These are phyloP conservation scores for Hypoxylon sp. DNA, from an alignment of 2,329 filamentous ascomycete genomes.

Conservation along the genomic window DNA sequence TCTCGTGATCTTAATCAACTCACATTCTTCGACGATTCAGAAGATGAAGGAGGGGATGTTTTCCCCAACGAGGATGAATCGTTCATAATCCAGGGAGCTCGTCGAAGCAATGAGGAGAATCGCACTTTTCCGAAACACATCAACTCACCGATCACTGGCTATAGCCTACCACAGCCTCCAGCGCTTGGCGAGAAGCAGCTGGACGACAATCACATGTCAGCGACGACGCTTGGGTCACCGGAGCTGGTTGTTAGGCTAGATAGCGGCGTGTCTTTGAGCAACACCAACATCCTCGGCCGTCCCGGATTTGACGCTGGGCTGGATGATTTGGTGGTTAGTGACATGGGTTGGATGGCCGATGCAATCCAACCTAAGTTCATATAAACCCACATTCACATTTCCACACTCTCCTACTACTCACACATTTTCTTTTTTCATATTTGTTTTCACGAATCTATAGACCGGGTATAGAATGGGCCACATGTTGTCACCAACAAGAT, in stretches of 20 bases:
- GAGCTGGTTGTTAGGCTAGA: constrained; percentile 44
- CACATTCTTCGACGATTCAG: constrained; percentile 58
- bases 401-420: not conserved
- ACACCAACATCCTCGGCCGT: constrained; percentile 41
- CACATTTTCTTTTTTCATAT: not conserved
- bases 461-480: constrained; percentile 33
- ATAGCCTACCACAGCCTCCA: constrained; percentile 56
- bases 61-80: constrained; percentile 50
- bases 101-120: constrained; percentile 36
- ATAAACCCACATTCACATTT: constrained; percentile 14
- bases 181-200: constrained; percentile 40
- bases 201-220: constrained; percentile 30
- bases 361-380: constrained; percentile 52
- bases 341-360: constrained; percentile 62
- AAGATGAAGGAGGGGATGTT: constrained; percentile 52
- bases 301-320: constrained; percentile 47
- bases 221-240: constrained; percentile 40
- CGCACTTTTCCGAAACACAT: constrained; percentile 35
- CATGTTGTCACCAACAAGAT: constrained; percentile 28
- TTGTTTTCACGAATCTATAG: constrained; percentile 19
- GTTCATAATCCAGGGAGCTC: constrained; percentile 41
- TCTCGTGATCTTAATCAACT: constrained; percentile 50
- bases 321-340: constrained; percentile 51
- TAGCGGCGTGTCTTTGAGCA: constrained; percentile 38
- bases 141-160: constrained; percentile 49